phyloP scores from a whole-genome alignment of 2,329 filamentous ascomycete genomes.

The Botrytis fabae region DNA sequence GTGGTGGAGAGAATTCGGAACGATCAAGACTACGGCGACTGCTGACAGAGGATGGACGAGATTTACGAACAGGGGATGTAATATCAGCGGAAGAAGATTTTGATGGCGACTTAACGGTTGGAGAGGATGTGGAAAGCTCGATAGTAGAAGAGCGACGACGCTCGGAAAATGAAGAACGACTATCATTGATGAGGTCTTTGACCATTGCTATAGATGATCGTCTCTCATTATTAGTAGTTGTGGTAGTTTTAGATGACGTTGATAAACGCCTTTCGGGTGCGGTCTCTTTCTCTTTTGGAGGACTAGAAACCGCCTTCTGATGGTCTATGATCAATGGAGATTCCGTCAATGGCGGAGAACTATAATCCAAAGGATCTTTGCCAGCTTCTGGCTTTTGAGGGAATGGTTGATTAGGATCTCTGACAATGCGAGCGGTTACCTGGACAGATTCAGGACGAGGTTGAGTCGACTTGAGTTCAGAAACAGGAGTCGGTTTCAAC shows the following conservation, averaged over 20 bases:
- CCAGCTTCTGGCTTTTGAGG: constrained; percentile 46
- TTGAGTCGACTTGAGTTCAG: constrained; percentile 40
- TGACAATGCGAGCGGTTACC: constrained; percentile 80
- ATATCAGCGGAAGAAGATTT: constrained; percentile 44
- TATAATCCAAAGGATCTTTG: constrained; percentile 46
- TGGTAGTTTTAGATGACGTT: constrained; percentile 32
- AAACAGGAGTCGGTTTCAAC: constrained; percentile 30
- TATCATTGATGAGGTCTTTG: constrained; percentile 56
- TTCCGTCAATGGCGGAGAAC: constrained; percentile 55
- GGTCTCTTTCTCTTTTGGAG: constrained; percentile 43
- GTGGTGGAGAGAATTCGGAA: constrained; percentile 42
- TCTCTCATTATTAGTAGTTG: constrained; percentile 42
- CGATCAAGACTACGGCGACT: constrained; percentile 47
- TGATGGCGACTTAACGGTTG: constrained; percentile 49
- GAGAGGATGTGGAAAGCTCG: constrained; percentile 44
- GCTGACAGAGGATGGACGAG: constrained; percentile 64
- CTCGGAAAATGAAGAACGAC: constrained; percentile 52
- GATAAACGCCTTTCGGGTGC: constrained; percentile 43
- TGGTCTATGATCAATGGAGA: constrained; percentile 61
- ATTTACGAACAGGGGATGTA: constrained; percentile 49
- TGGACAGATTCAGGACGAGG: constrained; percentile 75
- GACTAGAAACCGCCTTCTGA: constrained; percentile 43
- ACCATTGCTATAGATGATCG: constrained; percentile 62
- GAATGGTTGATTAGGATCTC: constrained; percentile 55
- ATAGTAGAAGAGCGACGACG: constrained; percentile 47